Evolutionary conservation across 306 rosid species (phyloP).

Genomic region (Castanopsis chinensis): DNA sequence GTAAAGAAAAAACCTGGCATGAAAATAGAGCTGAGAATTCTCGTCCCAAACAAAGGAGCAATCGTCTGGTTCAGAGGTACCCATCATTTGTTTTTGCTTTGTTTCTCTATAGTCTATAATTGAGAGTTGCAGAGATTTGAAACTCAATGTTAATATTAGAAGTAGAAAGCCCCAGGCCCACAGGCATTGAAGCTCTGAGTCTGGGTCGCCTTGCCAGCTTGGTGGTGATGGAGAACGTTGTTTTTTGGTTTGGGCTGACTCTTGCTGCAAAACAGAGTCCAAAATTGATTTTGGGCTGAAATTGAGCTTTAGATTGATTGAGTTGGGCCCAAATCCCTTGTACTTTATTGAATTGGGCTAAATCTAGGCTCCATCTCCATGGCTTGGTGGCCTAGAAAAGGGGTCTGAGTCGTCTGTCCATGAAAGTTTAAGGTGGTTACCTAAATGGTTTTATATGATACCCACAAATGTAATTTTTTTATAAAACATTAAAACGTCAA

Average conservation of each 20-base stretch:
- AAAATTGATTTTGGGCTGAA: background rate
- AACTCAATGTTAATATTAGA: background rate
- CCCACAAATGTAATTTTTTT: too few species aligned
- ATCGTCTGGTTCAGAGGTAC: slow-evolving; percentile 7
- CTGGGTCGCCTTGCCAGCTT: background rate
- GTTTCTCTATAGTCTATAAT: background rate
- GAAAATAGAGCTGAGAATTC: slow-evolving; percentile 67
- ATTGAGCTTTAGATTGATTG: background rate
- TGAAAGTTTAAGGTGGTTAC: too few species aligned
- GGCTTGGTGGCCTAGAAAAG: too few species aligned
- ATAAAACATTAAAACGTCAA: too few species aligned
- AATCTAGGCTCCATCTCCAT: too few species aligned
- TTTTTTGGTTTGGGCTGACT: background rate
- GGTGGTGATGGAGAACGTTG: background rate
- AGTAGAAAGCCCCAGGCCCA: background rate
- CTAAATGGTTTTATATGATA: too few species aligned
- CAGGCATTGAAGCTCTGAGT: background rate
- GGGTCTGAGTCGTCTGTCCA: too few species aligned
- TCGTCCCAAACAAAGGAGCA: slow-evolving; percentile 77
- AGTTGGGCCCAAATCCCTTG: background rate
- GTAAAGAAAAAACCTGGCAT: slow-evolving; percentile 54
- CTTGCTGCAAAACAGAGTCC: background rate
- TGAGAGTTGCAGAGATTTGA: background rate
- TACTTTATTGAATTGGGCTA: background rate
- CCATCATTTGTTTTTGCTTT: slow-evolving; percentile 9